Conservation (phyloP, 176 grass and related monocot genomes). For the Phoenix dactylifera region DNA sequence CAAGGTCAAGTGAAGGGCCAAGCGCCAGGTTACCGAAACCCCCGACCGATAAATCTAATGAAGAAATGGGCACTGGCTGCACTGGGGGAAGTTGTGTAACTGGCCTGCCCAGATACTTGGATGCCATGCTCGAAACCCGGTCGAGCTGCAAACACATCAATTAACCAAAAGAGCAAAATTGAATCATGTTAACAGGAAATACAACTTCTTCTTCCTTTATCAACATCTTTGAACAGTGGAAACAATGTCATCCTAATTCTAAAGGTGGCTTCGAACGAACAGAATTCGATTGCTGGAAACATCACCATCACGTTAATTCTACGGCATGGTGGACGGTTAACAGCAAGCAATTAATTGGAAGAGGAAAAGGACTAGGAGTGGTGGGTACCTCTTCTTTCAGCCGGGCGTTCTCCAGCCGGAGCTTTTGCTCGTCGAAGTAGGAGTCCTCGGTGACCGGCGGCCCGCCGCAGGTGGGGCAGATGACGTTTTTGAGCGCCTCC, state of each 20-base stretch:
- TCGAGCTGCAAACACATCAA: slow-evolving; percentile 51
- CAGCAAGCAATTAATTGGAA: too few relatives aligned
- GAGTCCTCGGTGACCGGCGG: slow-evolving; percentile 57
- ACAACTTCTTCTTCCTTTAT: too few relatives aligned
- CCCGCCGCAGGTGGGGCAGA: slow-evolving; percentile 83
- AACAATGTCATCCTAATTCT: too few relatives aligned
- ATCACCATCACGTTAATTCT: too few relatives aligned
- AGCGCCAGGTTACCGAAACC: slow-evolving; percentile 16
- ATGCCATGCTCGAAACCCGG: slow-evolving; percentile 60
- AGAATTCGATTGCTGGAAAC: too few relatives aligned
- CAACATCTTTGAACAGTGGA: too few relatives aligned
- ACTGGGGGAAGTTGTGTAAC: slow-evolving; percentile 63
- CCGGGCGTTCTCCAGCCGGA: slow-evolving; percentile 81
- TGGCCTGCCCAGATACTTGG: slow-evolving; percentile 81
- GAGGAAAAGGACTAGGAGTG: background rate
- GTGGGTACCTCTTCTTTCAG: slow-evolving; percentile 72
- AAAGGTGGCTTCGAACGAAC: too few relatives aligned
- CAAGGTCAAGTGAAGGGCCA: slow-evolving; percentile 60
- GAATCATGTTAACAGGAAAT: too few relatives aligned
- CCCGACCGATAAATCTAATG: slow-evolving; percentile 61
- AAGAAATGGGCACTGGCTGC: slow-evolving; percentile 34
- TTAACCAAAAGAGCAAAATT: too few relatives aligned
- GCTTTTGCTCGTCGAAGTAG: slow-evolving; percentile 97
- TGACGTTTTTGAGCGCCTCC: slow-evolving; percentile 74
- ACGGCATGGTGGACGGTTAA: too few relatives aligned